Evolutionary conservation across 495 filamentous ascomycete species (phyloP).

Genomic region (Hypoxylon trugodes): DNA sequence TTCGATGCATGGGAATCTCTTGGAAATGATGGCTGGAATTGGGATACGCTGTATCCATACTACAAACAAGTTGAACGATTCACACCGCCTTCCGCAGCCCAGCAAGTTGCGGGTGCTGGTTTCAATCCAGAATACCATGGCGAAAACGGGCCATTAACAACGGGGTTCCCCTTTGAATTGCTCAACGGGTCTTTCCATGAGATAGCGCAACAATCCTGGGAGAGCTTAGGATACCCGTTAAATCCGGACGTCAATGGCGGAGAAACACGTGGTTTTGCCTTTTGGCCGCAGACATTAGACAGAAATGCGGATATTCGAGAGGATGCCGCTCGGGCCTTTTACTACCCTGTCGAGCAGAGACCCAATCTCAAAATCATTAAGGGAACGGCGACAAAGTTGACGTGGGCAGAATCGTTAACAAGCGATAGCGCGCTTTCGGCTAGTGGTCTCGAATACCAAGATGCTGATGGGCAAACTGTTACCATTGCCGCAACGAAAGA

Average conservation of each 20-base stretch:
- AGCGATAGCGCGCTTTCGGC: conserved; percentile 37
- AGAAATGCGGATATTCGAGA: conserved; percentile 42
- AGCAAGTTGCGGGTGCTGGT: conserved; percentile 51
- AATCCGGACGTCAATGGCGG: conserved; percentile 55
- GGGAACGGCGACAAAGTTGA: conserved; percentile 49
- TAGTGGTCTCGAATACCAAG: conserved; percentile 47
- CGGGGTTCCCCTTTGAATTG: conserved; percentile 55
- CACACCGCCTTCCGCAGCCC: conserved; percentile 49
- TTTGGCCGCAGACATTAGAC: conserved; percentile 52
- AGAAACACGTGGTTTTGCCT: conserved; percentile 48
- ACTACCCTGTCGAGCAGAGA: conserved; percentile 51
- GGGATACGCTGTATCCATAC: conserved; percentile 53
- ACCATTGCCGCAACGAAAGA: conserved; percentile 51
- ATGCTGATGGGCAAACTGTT: conserved; percentile 37
- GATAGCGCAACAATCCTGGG: conserved; percentile 41
- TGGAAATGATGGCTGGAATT: conserved; percentile 66
- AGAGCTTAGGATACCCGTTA: conserved; percentile 45
- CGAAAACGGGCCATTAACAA: conserved; percentile 54
- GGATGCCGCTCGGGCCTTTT: conserved; percentile 53
- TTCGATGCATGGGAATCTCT: conserved; percentile 68
- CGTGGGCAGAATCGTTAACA: conserved; percentile 32
- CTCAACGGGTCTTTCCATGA: conserved; percentile 42
- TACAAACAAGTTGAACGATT: conserved; percentile 58
- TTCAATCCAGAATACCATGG: conserved; percentile 60
- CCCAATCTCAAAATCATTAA: conserved; percentile 47